phyloP scores from a whole-genome alignment of 768 basidiomycete species.

The Russula lepida region DNA sequence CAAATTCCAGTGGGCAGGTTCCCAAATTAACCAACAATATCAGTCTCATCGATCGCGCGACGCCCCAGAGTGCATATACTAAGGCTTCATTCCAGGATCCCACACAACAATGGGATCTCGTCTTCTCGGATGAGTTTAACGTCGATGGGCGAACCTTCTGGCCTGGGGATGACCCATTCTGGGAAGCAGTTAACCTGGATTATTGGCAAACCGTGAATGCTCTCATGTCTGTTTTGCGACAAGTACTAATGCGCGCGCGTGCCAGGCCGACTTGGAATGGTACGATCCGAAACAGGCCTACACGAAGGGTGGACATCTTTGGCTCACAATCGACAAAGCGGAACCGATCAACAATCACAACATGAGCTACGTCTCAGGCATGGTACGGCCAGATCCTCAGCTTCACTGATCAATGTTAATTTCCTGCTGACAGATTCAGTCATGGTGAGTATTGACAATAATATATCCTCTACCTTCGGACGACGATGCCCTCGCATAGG shows the following conservation, averaged over 20 bases:
- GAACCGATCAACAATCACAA: constrained; percentile 37
- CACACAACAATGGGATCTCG: constrained; percentile 31
- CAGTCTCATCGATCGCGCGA: constrained; percentile 32
- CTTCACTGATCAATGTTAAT: not conserved
- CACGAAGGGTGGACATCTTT: constrained; percentile 43
- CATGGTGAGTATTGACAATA: constrained; percentile 26
- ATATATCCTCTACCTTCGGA: not conserved
- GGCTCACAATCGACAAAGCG: constrained; percentile 37
- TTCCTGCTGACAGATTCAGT: constrained; percentile 13
- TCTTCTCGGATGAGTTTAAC: constrained; percentile 41
- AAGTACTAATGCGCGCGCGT: not conserved
- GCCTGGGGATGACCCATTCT: constrained; percentile 39
- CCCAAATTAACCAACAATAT: constrained; percentile 24
- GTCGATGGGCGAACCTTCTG: constrained; percentile 36
- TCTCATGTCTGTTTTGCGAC: not conserved
- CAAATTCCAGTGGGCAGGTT: constrained; percentile 64
- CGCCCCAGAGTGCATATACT: constrained; percentile 29
- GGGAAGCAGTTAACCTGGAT: constrained; percentile 33
- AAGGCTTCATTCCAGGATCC: constrained; percentile 26
- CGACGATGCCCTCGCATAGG: constrained; percentile 27
- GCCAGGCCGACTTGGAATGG: constrained; percentile 43
- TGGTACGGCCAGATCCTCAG: constrained; percentile 26
- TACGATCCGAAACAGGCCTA: constrained; percentile 48
- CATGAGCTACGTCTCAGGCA: constrained; percentile 34
- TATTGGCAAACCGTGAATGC: constrained; percentile 49